Percentiles rank a stretch among this genome's conserved stretches.
These are phyloP conservation scores for Acacia melanoxylon DNA, from an alignment of 306 rosid species.

Conservation along the genomic window DNA sequence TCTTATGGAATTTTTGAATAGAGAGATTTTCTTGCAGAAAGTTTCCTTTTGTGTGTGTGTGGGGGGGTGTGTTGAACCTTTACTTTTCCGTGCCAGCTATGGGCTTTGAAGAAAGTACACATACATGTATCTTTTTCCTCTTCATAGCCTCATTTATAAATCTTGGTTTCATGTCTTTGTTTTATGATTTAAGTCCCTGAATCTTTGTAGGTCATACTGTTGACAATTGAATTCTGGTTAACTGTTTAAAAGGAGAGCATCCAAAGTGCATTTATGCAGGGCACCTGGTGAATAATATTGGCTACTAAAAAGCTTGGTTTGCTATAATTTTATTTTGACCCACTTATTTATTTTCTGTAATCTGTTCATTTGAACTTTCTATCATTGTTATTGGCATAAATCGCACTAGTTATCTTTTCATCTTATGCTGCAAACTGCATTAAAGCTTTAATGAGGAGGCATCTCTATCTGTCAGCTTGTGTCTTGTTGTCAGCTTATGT, in stretches of 20 bases:
- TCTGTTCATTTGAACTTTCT: not conserved
- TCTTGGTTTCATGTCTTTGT: too few relatives aligned
- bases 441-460: not conserved
- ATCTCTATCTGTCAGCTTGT: constrained; percentile 1
- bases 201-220: too few relatives aligned
- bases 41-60: constrained; percentile 11
- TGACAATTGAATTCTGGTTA: too few relatives aligned
- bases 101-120: too few relatives aligned
- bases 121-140: too few relatives aligned
- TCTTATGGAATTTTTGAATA: constrained; percentile 43
- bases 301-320: not conserved
- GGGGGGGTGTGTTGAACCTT: too few relatives aligned
- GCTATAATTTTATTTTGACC: not conserved
- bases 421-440: constrained; percentile 2
- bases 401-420: not conserved
- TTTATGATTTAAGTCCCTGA: too few relatives aligned
- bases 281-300: not conserved
- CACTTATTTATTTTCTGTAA: not conserved
- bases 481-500: not conserved
- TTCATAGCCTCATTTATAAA: too few relatives aligned
- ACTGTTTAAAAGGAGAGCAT: too few relatives aligned
- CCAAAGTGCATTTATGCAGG: not conserved
- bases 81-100: too few relatives aligned
- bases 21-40: constrained; percentile 38
- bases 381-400: not conserved